Conservation (phyloP, 1,284 basidiomycete species). For the Cutaneotrichosporon sp. region DNA sequence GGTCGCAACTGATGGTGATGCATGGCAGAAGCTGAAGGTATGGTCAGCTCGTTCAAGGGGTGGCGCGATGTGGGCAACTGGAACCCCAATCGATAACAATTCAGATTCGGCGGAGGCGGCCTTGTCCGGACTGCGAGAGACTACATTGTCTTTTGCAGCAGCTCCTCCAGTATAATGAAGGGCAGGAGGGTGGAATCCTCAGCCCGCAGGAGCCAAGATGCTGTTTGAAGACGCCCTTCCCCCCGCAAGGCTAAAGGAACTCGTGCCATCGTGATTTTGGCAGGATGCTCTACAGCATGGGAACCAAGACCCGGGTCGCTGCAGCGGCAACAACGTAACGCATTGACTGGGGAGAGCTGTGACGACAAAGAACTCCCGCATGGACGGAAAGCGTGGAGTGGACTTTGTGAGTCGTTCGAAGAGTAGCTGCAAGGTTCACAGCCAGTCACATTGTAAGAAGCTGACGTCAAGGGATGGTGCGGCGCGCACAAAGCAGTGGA, state of each 20-base stretch:
- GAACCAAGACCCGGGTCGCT: no score
- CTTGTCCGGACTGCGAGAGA: constrained; percentile 33
- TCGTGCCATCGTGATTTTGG: constrained; percentile 12
- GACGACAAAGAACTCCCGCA: constrained; percentile 7
- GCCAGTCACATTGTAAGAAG: not conserved
- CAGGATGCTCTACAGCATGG: constrained; percentile 9
- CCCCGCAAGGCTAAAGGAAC: constrained; percentile 3
- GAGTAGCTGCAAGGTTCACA: no score
- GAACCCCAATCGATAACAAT: constrained; percentile 4
- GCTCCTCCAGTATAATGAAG: constrained; percentile 2
- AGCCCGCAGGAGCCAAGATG: not conserved
- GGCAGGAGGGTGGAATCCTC: not conserved
- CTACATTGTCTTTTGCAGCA: constrained; percentile 28
- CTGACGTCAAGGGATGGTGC: constrained; percentile 16
- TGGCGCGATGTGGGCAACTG: not conserved
- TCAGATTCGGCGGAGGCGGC: constrained; percentile 30
- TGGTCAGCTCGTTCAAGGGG: constrained; percentile 4
- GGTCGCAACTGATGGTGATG: constrained; percentile 20
- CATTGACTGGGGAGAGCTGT: constrained; percentile 18
- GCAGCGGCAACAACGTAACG: not conserved
- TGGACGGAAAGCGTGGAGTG: constrained; percentile 24
- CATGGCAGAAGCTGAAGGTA: constrained; percentile 17
- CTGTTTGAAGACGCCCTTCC: constrained; percentile 26
- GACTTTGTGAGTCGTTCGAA: constrained; percentile 16
- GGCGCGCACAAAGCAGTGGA: constrained; percentile 28